A percentile compares a stretch with the other conserved stretches of the same genome.
Conservation (phyloP, 805 yeast species). For the Kazachstania bromeliacearum region DNA sequence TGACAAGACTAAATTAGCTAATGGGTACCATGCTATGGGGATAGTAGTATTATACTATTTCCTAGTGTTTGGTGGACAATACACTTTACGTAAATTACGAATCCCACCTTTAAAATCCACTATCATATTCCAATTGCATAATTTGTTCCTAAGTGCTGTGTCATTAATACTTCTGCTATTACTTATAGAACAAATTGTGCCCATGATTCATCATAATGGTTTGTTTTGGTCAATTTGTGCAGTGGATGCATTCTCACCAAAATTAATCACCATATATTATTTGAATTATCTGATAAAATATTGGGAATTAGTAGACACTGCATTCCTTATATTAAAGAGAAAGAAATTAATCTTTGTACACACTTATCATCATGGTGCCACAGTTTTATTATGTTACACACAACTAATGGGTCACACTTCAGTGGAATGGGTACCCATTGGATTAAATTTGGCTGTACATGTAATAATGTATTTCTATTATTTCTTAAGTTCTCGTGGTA, state of each 20-base stretch:
- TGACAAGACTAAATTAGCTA: slow-evolving; percentile 51
- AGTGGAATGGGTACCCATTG: slow-evolving; percentile 72
- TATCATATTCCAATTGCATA: slow-evolving; percentile 61
- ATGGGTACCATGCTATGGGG: slow-evolving; percentile 50
- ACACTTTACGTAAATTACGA: slow-evolving; percentile 38
- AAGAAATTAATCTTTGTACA: slow-evolving; percentile 69
- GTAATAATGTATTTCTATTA: slow-evolving; percentile 83
- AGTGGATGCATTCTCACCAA: slow-evolving; percentile 58
- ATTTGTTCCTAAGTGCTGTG: slow-evolving; percentile 48
- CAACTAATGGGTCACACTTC: slow-evolving; percentile 69
- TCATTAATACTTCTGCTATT: slow-evolving; percentile 50
- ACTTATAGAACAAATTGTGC: slow-evolving; percentile 61
- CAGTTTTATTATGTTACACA: slow-evolving; percentile 72
- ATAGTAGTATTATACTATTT: slow-evolving; percentile 49
- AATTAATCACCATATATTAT: slow-evolving; percentile 58
- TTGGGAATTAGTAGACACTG: slow-evolving; percentile 63
- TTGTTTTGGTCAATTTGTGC: slow-evolving; percentile 61
- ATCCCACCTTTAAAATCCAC: slow-evolving; percentile 54
- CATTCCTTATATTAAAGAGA: slow-evolving; percentile 66
- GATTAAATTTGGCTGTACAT: slow-evolving; percentile 66
- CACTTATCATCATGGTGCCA: slow-evolving; percentile 81
- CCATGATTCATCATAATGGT: slow-evolving; percentile 57
- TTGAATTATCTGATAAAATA: slow-evolving; percentile 69
- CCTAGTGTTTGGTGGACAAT: slow-evolving; percentile 60
- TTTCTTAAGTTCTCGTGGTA: slow-evolving; percentile 74